Percentiles rank a stretch among this genome's conserved stretches.
Evolutionary conservation across 2,329 filamentous ascomycete genomes (phyloP).

Genomic region (Coniochaeta ligniaria): DNA sequence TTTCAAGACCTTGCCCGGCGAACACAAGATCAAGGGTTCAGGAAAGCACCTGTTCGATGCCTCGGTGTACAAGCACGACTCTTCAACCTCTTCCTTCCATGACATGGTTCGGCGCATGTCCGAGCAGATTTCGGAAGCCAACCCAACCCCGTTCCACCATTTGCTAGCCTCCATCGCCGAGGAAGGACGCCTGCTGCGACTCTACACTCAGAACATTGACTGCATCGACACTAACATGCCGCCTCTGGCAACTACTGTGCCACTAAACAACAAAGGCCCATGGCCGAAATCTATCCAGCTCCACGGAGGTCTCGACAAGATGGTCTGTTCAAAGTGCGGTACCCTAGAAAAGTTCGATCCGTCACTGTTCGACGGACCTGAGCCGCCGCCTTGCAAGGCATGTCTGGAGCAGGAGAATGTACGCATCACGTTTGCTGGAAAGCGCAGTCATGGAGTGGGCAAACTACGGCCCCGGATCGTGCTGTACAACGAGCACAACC

Average conservation of each 20-base stretch:
- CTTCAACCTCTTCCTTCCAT: conserved; percentile 85
- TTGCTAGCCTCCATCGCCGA: conserved; percentile 83
- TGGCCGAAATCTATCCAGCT: conserved; percentile 94
- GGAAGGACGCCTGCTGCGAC: conserved; percentile 77
- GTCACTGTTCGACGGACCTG: conserved; percentile 74
- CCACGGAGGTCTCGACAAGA: conserved; percentile 88
- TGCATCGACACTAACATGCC: conserved; percentile 81
- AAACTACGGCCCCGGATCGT: conserved; percentile 88
- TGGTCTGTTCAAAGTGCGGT: conserved; percentile 93
- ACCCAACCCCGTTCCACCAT: conserved; percentile 87
- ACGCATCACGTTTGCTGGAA: conserved; percentile 68
- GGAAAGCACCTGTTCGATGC: conserved; percentile 96
- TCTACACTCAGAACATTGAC: conserved; percentile 97
- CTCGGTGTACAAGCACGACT: conserved; percentile 90
- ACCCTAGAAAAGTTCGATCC: conserved; percentile 69
- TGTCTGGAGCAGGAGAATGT: conserved; percentile 71
- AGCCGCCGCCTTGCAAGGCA: conserved; percentile 69
- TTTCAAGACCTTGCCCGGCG: conserved; percentile 75
- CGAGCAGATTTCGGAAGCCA: conserved; percentile 65
- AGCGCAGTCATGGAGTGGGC: conserved; percentile 89
- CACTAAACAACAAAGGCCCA: conserved; percentile 73
- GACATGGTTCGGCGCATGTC: conserved; percentile 91
- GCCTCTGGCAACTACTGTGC: conserved; percentile 73
- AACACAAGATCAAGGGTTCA: conserved; percentile 87
- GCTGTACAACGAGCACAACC: conserved; percentile 94